phyloP scores from a whole-genome alignment of 345 rosid genomes.

The Bretschneidera sinensis region DNA sequence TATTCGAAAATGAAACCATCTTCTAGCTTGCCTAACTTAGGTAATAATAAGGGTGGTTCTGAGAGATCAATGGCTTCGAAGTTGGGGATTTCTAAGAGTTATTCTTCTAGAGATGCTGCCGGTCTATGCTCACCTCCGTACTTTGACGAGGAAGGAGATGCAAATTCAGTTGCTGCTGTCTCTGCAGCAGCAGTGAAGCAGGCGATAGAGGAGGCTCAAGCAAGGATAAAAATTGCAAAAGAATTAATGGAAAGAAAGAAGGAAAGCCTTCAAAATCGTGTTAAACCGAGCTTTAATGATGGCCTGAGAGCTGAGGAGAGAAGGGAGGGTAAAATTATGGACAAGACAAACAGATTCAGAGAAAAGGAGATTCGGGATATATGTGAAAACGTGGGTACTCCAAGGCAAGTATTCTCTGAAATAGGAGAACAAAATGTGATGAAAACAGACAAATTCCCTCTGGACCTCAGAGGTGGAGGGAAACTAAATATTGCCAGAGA shows the following conservation, averaged over 20 bases:
- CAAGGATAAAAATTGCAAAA: constrained; percentile 67
- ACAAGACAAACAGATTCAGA: constrained; percentile 27
- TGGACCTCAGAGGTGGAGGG: constrained; percentile 19
- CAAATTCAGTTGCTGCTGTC: constrained; percentile 72
- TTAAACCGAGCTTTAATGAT: constrained; percentile 30
- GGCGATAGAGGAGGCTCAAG: constrained; percentile 87
- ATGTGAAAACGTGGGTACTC: too few relatives aligned
- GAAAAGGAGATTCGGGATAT: constrained; percentile 27
- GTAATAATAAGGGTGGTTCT: constrained; percentile 20
- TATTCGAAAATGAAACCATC: constrained; percentile 28
- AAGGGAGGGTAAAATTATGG: constrained; percentile 26
- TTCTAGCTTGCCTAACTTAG: constrained; percentile 22
- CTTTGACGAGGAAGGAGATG: constrained; percentile 68
- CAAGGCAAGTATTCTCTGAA: constrained; percentile 24
- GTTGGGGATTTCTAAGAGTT: constrained; percentile 25
- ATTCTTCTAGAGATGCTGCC: constrained; percentile 31
- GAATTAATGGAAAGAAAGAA: constrained; percentile 68
- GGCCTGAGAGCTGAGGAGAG: constrained; percentile 29
- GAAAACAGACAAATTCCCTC: constrained; percentile 20
- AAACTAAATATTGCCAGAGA: constrained; percentile 13
- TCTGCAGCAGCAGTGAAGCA: constrained; percentile 84
- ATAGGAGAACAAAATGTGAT: too few relatives aligned
- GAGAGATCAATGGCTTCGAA: too few relatives aligned
- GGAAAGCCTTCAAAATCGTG: constrained; percentile 40
- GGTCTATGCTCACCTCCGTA: constrained; percentile 49